Conservation (phyloP, 75 land plant species). For the Picea glauca region DNA sequence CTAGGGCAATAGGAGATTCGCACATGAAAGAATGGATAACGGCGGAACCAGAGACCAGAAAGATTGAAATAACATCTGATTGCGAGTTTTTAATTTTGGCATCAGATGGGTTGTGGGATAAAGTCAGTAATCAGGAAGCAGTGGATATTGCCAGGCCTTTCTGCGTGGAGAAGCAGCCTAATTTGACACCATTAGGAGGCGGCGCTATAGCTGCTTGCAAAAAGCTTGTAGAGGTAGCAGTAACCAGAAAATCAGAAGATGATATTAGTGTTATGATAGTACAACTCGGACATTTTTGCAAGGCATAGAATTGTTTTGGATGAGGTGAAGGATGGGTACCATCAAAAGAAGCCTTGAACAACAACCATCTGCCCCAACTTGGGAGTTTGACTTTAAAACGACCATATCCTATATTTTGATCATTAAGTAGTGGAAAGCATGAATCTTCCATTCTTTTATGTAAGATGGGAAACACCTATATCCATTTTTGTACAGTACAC, state of each 20-base stretch:
- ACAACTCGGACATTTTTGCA: slow-evolving; percentile 27
- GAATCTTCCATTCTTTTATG: background rate
- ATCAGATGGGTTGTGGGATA: slow-evolving; percentile 80
- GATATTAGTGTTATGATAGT: slow-evolving; percentile 68
- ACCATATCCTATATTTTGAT: background rate
- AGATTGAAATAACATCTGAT: slow-evolving; percentile 31
- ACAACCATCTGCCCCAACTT: background rate
- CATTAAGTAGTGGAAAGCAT: background rate
- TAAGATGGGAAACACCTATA: background rate
- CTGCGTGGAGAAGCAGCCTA: slow-evolving; percentile 3
- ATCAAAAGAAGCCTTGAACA: background rate
- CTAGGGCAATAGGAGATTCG: slow-evolving; percentile 71
- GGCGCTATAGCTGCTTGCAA: slow-evolving; percentile 37
- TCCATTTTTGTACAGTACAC: background rate
- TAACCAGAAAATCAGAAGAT: slow-evolving; percentile 46
- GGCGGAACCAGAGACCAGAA: slow-evolving; percentile 65
- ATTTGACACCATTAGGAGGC: background rate
- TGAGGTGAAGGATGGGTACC: slow-evolving; percentile 8
- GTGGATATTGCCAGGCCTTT: slow-evolving; percentile 24
- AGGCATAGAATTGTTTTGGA: slow-evolving; percentile 8
- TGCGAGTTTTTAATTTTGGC: slow-evolving; percentile 67
- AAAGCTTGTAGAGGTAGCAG: slow-evolving; percentile 45
- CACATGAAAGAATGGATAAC: slow-evolving; percentile 67
- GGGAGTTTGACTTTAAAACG: background rate
- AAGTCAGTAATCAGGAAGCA: no score